A percentile compares a stretch with the other conserved stretches of the same genome.
These are phyloP conservation scores for Gymnopilus junonius DNA, from an alignment of 768 basidiomycete species.

Conservation along the genomic window DNA sequence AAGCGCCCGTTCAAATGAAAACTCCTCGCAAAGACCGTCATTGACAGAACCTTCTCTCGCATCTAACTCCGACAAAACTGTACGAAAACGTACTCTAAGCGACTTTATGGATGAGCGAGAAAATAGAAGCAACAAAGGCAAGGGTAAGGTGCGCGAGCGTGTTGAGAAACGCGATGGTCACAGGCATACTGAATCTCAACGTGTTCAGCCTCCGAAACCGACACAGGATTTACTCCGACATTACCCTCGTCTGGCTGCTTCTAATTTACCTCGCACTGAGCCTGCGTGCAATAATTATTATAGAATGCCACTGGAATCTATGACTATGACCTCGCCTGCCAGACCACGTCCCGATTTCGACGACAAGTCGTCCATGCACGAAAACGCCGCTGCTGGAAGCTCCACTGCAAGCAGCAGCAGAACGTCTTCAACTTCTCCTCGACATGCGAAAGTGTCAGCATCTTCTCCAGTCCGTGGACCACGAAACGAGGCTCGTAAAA, in stretches of 20 bases:
- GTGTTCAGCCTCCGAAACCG: conserved; percentile 9
- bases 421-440: conserved; percentile 26
- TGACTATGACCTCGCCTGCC: conserved; percentile 44
- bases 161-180: conserved; percentile 29
- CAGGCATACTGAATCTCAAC: conserved; percentile 26
- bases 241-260: conserved; percentile 39
- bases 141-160: conserved; percentile 34
- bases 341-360: conserved; percentile 27
- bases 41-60: conserved; percentile 15
- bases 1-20: conserved; percentile 34
- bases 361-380: conserved; percentile 8
- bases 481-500: conserved; percentile 35
- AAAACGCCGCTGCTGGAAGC: not conserved
- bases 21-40: conserved; percentile 20
- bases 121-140: conserved; percentile 42
- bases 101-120: conserved; percentile 74
- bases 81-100: conserved; percentile 66
- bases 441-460: conserved; percentile 34
- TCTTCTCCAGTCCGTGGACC: conserved; percentile 46
- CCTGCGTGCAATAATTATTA: conserved; percentile 39
- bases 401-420: not conserved
- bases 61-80: conserved; percentile 16
- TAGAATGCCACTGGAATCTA: conserved; percentile 36
- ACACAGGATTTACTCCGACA: conserved; percentile 33
- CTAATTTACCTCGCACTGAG: conserved; percentile 34